Conservation (phyloP, 345 rosid species). For the Dipteronia sinensis region DNA sequence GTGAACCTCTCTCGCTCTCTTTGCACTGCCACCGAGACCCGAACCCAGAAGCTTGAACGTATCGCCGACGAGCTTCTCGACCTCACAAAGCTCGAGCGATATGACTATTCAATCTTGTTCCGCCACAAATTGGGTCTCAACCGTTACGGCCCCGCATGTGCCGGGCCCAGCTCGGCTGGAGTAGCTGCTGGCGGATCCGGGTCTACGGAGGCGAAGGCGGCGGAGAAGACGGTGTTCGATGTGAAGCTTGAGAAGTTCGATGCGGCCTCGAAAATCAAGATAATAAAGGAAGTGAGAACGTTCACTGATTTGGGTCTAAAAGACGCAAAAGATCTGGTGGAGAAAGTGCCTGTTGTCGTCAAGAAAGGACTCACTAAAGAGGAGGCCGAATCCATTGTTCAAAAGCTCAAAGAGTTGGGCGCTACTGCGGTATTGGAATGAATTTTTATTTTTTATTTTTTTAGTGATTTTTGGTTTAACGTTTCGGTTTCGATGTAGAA, state of each 20-base stretch:
- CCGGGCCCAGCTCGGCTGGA: conserved; percentile 32
- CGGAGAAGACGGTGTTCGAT: conserved; percentile 77
- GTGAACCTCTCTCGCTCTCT: conserved; percentile 29
- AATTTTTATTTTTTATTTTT: conserved; percentile 19
- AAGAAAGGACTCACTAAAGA: conserved; percentile 73
- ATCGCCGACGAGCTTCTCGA: conserved; percentile 74
- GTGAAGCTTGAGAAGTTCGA: conserved; percentile 89
- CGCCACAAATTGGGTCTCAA: conserved; percentile 69
- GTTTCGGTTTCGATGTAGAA: conserved; percentile 5
- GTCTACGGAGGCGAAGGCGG: conserved; percentile 42
- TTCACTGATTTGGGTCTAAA: conserved; percentile 85
- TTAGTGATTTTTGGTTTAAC: background rate
- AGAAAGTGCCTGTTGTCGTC: conserved; percentile 74
- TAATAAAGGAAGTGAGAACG: conserved; percentile 76
- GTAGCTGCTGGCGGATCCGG: conserved; percentile 32
- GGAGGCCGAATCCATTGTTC: conserved; percentile 60
- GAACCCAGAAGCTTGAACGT: conserved; percentile 80
- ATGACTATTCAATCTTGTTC: conserved; percentile 78
- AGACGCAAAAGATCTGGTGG: conserved; percentile 86
- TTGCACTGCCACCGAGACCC: conserved; percentile 39
- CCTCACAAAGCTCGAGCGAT: conserved; percentile 70
- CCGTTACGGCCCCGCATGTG: conserved; percentile 59
- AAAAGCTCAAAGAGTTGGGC: conserved; percentile 74
- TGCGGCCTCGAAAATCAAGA: conserved; percentile 65
- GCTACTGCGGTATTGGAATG: conserved; percentile 76